Evolutionary conservation across 2,329 filamentous ascomycete genomes (phyloP), one percentile per base, ranked within the genome.

Genomic region (Penicillium hordei): DNA sequence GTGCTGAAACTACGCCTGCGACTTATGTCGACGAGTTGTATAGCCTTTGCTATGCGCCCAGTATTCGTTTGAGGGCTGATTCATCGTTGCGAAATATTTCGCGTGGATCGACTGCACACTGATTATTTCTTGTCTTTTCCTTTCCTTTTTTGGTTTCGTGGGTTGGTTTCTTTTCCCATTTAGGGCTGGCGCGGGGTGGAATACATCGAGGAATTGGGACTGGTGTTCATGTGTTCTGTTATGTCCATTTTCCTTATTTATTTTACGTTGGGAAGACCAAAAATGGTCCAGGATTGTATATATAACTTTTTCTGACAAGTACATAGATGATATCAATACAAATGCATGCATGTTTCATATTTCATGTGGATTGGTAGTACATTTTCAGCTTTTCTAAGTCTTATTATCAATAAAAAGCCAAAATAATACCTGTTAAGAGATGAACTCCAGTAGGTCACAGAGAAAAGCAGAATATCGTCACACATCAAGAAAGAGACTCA

Each of bases 21-120:
- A 81, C 77, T 2, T 81, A 79, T 65, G 78, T 81, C 27, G 79
- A 81, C 57, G 78, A 80, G 59, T 63, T 81, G 36, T 79, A 79
- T 61, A 68, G 69, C 50, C 64, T 72, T 23, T 73, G 70, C 42
- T 72, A 72, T 56, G 59, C 69, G 4, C 70, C 68, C 9, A 66
- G 68, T 1, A 66, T 72, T 9, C 65, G 70, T 6, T 25, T 72
- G 33, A 62, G 69, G 6, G 61, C 68, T 13, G 65, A 71, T 49
- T 57, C 65, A 5, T 52, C 54, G 1, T 63, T 68, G 43, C 59
- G 57, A 8, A 38, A 38, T 48, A 46, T 40, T 23, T 38, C 48
- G 29, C 59, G 39, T 4, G 51, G 39, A 15, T 51, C 55, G 13
- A 38, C 48, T 13, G 19, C 21, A 3, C 57, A 43, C 38, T 64